Evolutionary conservation across 192 early-diverging fungal genomes (phyloP), one percentile per base, ranked within the genome.

Genomic region (Allomyces javanicus): DNA sequence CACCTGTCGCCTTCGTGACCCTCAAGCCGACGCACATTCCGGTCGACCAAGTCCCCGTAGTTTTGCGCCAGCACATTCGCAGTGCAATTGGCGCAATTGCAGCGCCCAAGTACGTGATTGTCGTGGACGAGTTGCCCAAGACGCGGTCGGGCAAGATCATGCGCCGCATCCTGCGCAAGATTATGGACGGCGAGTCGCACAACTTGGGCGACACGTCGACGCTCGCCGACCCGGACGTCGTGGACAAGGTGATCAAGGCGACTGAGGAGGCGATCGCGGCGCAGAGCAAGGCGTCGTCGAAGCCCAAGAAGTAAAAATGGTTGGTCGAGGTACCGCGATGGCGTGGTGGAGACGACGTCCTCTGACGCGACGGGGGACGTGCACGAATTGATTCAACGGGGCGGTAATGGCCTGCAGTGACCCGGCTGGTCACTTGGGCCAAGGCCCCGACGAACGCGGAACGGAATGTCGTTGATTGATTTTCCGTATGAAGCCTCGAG

Each of bases 121-220:
- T 91, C 45, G 83, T 94, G 4, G 70, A 80, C 22, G 72, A 83
- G 10, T 67, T 94, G 70, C 91, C 91, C 27, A 94, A 94, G 72
- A 94, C 91, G 1, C 72, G 91, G 17, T 83, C 80, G 23, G 91
- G 91, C 21, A 94, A 94, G 74, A 84, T 93, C 25, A 68, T 93
- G 69, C 76, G 91, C 62, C 77, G 86, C 40, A 86, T 83, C 63
- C 80, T 93, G 43, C 77, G 91, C 14, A 78, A 77, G 68, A 88
- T 88, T 75, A 72, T 84, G 55, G 81, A 81, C 44, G 81, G 83
- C 66, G 92, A 97, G 68, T 73, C 85, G 7, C 83, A 86, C 72
- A 84, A 88, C 70, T 74, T 97, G 17, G 94, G 94, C 66, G 94
- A 97, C 69, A 77, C 89, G 68, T 83, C 78, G 23, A 94, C 94